Evolutionary conservation across 306 rosid genomes (phyloP).

Genomic region (Lathyrus sativus): DNA sequence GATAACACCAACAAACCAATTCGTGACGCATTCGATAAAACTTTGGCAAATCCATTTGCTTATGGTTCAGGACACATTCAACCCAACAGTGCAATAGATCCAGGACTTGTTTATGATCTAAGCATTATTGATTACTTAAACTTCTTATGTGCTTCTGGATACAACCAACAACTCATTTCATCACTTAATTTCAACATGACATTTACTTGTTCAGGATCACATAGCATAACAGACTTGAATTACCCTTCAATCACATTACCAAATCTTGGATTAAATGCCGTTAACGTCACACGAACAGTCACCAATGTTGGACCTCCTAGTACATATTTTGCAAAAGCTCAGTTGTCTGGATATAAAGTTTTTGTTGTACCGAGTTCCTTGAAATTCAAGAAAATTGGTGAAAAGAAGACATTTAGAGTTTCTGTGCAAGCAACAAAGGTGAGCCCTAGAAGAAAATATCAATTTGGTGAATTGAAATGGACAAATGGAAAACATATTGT

Average conservation of each 20-base stretch:
- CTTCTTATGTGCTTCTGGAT: constrained; percentile 47
- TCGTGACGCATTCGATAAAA: constrained; percentile 31
- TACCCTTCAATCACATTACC: constrained; percentile 75
- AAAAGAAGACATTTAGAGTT: constrained; percentile 54
- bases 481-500: constrained; percentile 54
- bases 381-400: constrained; percentile 49
- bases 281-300: constrained; percentile 38
- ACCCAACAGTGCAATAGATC: constrained; percentile 53
- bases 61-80: constrained; percentile 70
- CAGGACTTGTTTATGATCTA: constrained; percentile 48
- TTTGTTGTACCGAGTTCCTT: constrained; percentile 46
- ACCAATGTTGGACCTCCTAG: constrained; percentile 56
- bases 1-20: constrained; percentile 46
- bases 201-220: constrained; percentile 42
- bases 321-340: constrained; percentile 46
- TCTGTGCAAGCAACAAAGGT: constrained; percentile 36
- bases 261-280: constrained; percentile 29
- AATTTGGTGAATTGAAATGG: constrained; percentile 48
- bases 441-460: constrained; percentile 19
- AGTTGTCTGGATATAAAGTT: constrained; percentile 46
- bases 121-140: constrained; percentile 37
- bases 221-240: constrained; percentile 52
- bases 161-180: constrained; percentile 32
- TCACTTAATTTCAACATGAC: constrained; percentile 36
- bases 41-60: constrained; percentile 51